phyloP scores from a whole-genome alignment of 2,329 filamentous ascomycete species.

The Ilyonectria mors-panacis region DNA sequence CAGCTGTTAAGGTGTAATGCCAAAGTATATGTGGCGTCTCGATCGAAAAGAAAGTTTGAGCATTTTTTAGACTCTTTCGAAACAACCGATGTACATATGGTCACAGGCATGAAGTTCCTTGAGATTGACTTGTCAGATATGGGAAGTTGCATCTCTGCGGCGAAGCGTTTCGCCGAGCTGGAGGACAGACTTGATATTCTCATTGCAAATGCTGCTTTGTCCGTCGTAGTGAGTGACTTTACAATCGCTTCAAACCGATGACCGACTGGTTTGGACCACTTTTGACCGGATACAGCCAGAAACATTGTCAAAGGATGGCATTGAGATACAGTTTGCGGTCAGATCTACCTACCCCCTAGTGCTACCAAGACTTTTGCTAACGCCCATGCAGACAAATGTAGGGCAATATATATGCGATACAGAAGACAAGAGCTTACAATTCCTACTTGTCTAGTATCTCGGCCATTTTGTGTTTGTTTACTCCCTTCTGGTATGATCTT shows the following conservation, averaged over 20 bases:
- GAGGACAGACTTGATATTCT: constrained; percentile 3
- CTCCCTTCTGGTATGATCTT: background rate
- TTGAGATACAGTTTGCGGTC: constrained; percentile 12
- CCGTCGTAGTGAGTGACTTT: constrained; percentile 1
- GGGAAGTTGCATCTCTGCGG: background rate
- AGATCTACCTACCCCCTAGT: background rate
- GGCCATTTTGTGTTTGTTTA: constrained; percentile 8
- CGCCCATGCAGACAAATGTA: constrained; percentile 3
- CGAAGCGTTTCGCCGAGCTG: background rate
- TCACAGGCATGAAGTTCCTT: background rate
- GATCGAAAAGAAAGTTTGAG: constrained; percentile 5
- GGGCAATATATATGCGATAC: background rate
- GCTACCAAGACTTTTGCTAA: background rate
- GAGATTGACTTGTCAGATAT: constrained; percentile 12
- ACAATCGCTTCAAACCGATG: too few relatives aligned
- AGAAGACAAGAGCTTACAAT: background rate
- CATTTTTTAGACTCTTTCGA: background rate
- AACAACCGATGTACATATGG: background rate
- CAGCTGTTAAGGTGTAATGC: constrained; percentile 4
- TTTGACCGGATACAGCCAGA: background rate
- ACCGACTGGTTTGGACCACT: background rate
- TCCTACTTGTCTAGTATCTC: background rate
- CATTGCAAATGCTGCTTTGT: constrained; percentile 8
- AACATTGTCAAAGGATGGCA: constrained; percentile 4
- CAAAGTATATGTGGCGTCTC: constrained; percentile 10